These are phyloP conservation scores for Globisporangium okanoganense DNA, from an alignment of 352 stramenopile genomes.

Conservation along the genomic window DNA sequence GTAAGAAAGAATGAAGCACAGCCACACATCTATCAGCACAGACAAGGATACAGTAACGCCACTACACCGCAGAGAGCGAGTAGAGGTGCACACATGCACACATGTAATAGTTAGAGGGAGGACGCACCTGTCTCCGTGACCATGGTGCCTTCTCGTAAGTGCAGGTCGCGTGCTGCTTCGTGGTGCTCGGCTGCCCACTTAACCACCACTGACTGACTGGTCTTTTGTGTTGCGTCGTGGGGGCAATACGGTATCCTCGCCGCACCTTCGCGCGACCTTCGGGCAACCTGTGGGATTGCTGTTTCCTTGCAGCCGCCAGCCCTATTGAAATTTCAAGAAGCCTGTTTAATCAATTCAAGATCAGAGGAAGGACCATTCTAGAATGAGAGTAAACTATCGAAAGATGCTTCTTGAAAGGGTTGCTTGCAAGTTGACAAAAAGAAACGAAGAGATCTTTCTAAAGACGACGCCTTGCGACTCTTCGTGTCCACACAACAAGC, in stretches of 20 bases:
- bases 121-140: slow-evolving; percentile 14
- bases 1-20: not conserved
- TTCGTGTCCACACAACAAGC: not conserved
- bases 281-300: too few species aligned
- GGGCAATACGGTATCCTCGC: not conserved
- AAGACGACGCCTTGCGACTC: not conserved
- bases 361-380: not conserved
- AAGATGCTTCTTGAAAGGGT: not conserved
- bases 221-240: not conserved
- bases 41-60: not conserved
- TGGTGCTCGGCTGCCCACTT: not conserved
- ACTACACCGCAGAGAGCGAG: not conserved
- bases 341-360: not conserved
- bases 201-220: not conserved
- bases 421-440: not conserved
- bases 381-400: not conserved
- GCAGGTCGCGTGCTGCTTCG: not conserved
- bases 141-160: slow-evolving; percentile 8
- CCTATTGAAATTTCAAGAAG: not conserved
- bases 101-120: not conserved
- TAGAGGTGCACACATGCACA: not conserved
- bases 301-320: too few species aligned
- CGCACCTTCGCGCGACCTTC: not conserved
- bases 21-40: not conserved
- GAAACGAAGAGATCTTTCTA: not conserved